Percentiles rank a stretch among this genome's conserved stretches.
phyloP scores from a whole-genome alignment of 1,284 basidiomycete species.

The Naganishia albida region DNA sequence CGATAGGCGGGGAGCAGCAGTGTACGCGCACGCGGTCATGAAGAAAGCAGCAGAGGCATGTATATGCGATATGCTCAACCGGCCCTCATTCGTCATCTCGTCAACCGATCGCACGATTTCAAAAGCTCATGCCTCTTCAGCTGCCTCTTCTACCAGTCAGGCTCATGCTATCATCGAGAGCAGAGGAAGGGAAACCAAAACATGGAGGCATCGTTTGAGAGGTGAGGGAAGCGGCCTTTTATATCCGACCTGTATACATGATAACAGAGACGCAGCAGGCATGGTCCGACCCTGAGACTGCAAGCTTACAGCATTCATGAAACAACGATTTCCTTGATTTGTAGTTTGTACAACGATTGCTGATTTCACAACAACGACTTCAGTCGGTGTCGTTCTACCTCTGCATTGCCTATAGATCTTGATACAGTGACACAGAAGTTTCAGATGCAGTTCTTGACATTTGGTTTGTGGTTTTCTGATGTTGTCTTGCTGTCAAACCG shows the following conservation, averaged over 20 bases:
- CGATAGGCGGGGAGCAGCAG: too few species aligned
- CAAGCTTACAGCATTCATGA: too few species aligned
- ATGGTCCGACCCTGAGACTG: too few species aligned
- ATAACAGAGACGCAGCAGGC: background rate
- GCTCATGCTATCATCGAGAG: too few species aligned
- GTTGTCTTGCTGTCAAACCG: constrained; percentile 8
- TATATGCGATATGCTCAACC: too few species aligned
- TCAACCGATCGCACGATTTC: background rate
- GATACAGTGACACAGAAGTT: background rate
- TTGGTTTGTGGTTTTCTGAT: background rate
- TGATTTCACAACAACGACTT: constrained; percentile 11
- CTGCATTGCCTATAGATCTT: background rate
- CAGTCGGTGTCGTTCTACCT: background rate
- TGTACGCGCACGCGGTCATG: too few species aligned
- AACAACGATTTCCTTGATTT: background rate
- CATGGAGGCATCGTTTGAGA: too few species aligned
- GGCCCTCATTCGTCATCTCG: too few species aligned
- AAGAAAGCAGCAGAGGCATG: too few species aligned
- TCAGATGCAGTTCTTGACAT: background rate
- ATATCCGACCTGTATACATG: background rate
- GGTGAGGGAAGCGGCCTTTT: too few species aligned
- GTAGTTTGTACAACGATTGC: constrained; percentile 16
- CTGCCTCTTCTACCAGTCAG: background rate
- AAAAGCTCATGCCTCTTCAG: background rate
- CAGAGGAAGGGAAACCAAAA: too few species aligned